Evolutionary conservation across 805 yeast species (phyloP), one percentile per base, ranked within the genome.

Genomic region (Spencermartinsiella europaea): DNA sequence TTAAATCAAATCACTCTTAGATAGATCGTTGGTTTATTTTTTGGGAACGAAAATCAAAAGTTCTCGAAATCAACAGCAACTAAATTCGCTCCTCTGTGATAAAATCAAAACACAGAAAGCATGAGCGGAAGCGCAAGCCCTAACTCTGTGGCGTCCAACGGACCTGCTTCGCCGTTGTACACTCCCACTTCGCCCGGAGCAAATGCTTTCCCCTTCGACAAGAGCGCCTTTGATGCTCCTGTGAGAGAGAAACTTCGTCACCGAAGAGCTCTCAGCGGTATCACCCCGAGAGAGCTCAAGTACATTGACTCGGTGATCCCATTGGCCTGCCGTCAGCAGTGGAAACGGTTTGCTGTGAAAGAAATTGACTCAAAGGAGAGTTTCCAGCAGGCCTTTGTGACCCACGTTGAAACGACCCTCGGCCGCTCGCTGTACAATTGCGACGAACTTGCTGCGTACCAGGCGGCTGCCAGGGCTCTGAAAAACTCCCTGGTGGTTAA

Each of bases 371-470:
- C 74, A 44, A 71, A 70, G 40, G 83, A 75, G 5, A 79, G 72
- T 22, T 84, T 89, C 57, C 84, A 88, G 63, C 59, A 70, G 34
- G 74, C 74, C 48, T 85, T 89, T 62, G 83, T 89, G 42, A 77
- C 80, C 54, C 95, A 90, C 65, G 96, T 90, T 35, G 97, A 89
- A 66, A 85, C 95, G 36, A 79, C 90, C 1, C 72, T 89, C 62
- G 97, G 95, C n/a, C 76, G 97, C 58, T 86, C 91, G 28, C 71
- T 89, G 72, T 87, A 85, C 75, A 90, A 90, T 61, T 87, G 96
- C 69, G 97, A 90, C 65, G 82, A 83, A 49, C 71, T 89, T 61
- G 96, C 95, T 35, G 96, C 96, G 20, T 89, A 90, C 63, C 95
- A 85, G 63, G 95, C 96, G 0, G 79, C 95, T 34, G 83, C 95